Base-by-base conservation (phyloP, 176 grass and related monocot genomes). In the Phoenix roebelenii region DNA sequence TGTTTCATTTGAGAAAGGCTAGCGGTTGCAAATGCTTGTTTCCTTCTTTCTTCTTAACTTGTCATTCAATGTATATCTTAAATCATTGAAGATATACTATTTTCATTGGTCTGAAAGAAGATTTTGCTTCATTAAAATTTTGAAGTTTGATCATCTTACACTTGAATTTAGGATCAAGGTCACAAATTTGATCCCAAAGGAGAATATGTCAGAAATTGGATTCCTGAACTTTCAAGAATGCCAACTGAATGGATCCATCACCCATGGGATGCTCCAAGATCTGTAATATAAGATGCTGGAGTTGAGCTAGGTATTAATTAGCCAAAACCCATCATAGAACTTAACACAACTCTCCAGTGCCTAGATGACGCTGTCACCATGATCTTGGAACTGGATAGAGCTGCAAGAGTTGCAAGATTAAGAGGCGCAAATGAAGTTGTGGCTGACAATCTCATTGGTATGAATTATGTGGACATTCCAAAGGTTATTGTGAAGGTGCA, bases 171-270 rank as follows among this genome's bases (percentile, higher is more conserved):
- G 90, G 74, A 84, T 74, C 90, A 90, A 76, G 86, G 90, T 68
- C 77, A 90, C 67, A 86, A 80, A 56, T 90, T 81, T 57, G 83
- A 90, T 56, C 86, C 86, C 16, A 82, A 86, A 74, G 90, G 90
- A 70, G 83, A 87, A 64, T 90, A 95, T 63, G 67, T 89, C 58
- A 79, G 90, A 86, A 90, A 61, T 35, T 95, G 90, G 90, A 89
- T 95, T 58, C 90, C 90, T 59, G 90, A 95, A 72, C 72, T 95
- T 20, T 83, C 77, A 54, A 80, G 90, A 82, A 83, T 90, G 86
- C 90, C 90, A 35, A 76, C 80, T 26, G 74, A 90, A 73, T 95
- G 90, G 90, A 87, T 95, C 23, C 90, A 95, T 73, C 80, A 83
- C 68, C 90, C 86, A 14, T 95, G 90, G 90, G 61, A 84, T 89